phyloP scores from a whole-genome alignment of 2,329 filamentous ascomycete species.

The Leptographium radiaticola region DNA sequence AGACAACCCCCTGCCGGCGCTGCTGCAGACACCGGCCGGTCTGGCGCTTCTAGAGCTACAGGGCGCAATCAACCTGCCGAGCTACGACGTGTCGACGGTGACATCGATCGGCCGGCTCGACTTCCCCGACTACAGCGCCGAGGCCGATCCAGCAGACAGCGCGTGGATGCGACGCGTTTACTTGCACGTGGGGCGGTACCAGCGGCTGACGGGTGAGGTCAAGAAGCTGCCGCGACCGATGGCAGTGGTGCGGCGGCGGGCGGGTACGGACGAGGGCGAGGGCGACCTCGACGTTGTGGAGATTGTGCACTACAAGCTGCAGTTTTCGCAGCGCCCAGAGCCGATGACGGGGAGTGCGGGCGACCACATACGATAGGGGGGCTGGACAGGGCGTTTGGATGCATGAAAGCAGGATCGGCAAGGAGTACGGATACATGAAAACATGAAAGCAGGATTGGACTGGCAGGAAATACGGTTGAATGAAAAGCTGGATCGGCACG shows the following conservation, averaged over 20 bases:
- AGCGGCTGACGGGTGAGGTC: slow-evolving; percentile 78
- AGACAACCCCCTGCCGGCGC: slow-evolving; percentile 53
- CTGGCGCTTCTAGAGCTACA: slow-evolving; percentile 87
- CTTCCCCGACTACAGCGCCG: slow-evolving; percentile 44
- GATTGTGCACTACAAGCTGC: slow-evolving; percentile 72
- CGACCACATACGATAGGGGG: neutral
- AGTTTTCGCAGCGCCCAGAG: slow-evolving; percentile 76
- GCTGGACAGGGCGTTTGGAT: too few relatives aligned
- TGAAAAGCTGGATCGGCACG: too few relatives aligned
- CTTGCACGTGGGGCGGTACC: slow-evolving; percentile 77
- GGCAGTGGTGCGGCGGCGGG: slow-evolving; percentile 54
- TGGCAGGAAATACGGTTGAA: too few relatives aligned
- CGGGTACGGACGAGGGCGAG: slow-evolving; percentile 15
- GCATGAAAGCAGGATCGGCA: neutral
- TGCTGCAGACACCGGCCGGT: slow-evolving; percentile 80
- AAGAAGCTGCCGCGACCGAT: slow-evolving; percentile 72
- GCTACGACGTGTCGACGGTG: slow-evolving; percentile 9
- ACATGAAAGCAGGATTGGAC: too few relatives aligned
- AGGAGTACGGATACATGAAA: too few relatives aligned
- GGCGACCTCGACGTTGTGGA: slow-evolving; percentile 64
- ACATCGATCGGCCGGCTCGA: slow-evolving; percentile 29
- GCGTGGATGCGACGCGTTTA: slow-evolving; percentile 87
- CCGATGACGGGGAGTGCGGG: slow-evolving; percentile 45
- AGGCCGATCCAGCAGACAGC: slow-evolving; percentile 29
- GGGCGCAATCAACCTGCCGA: slow-evolving; percentile 60